A percentile compares a stretch with the other conserved stretches of the same genome.
Conservation (phyloP, 495 filamentous ascomycete genomes). For the Astrothelium macrocarpum region DNA sequence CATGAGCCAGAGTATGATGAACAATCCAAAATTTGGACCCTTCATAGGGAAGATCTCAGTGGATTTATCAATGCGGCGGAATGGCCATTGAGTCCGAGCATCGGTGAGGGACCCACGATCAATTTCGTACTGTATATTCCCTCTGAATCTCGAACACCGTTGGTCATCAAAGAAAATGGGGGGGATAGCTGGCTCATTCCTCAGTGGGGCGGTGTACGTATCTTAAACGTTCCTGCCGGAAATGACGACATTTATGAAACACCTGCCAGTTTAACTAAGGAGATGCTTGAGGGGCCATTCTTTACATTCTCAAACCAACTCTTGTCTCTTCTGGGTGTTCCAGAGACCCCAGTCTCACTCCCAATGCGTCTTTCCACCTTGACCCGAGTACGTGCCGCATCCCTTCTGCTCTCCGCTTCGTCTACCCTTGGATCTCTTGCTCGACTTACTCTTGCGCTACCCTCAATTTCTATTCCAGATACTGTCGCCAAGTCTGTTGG, state of each 20-base stretch:
- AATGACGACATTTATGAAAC: constrained; percentile 23
- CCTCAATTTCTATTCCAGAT: constrained; percentile 81
- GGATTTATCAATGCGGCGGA: constrained; percentile 96
- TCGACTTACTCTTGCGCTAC: constrained; percentile 71
- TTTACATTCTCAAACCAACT: constrained; percentile 88
- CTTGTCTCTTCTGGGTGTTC: constrained; percentile 77
- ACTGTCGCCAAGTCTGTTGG: constrained; percentile 78
- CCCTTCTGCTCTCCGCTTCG: constrained; percentile 78
- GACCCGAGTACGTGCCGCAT: constrained; percentile 72
- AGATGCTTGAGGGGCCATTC: constrained; percentile 65
- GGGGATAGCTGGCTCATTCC: constrained; percentile 88
- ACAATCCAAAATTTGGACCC: constrained; percentile 46
- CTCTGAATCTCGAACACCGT: constrained; percentile 46
- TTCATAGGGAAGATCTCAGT: constrained; percentile 79
- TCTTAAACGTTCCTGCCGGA: constrained; percentile 50
- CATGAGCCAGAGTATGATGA: constrained; percentile 47
- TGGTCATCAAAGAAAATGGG: constrained; percentile 58
- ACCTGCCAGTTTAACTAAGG: constrained; percentile 40
- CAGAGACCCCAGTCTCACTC: constrained; percentile 65
- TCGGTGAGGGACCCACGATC: constrained; percentile 82
- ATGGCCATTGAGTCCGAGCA: constrained; percentile 92
- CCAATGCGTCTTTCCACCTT: constrained; percentile 79
- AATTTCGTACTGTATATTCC: constrained; percentile 91
- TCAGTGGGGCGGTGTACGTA: constrained; percentile 90
- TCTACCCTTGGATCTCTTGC: constrained; percentile 91